These are phyloP conservation scores for Naganishia kalamii DNA, from an alignment of 768 basidiomycete genomes.

Conservation along the genomic window DNA sequence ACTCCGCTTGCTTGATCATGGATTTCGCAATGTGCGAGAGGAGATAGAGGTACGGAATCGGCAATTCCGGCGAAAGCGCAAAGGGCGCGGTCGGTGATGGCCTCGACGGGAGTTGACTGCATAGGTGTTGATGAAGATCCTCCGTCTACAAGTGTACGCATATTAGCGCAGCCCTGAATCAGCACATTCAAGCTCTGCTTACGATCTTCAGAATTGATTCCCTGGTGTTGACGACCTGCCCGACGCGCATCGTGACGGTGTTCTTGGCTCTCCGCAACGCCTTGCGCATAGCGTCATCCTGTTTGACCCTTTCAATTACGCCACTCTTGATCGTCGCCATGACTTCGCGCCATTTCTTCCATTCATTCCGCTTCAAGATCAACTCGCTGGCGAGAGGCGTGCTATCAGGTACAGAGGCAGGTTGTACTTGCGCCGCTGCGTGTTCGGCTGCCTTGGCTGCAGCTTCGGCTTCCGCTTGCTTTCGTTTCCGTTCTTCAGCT, in stretches of 20 bases:
- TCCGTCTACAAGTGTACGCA: slow-evolving; percentile 26
- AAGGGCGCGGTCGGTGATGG: slow-evolving; percentile 27
- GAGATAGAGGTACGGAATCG: slow-evolving; percentile 58
- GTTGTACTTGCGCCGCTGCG: slow-evolving; percentile 3
- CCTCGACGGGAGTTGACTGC: slow-evolving; percentile 22
- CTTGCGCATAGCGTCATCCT: slow-evolving; percentile 45
- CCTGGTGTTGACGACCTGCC: slow-evolving; percentile 42
- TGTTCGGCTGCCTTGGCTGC: slow-evolving; percentile 22
- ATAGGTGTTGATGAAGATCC: slow-evolving; percentile 50
- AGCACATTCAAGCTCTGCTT: slow-evolving; percentile 23
- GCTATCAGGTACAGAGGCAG: background rate
- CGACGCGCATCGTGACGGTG: slow-evolving; percentile 38
- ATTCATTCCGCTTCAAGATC: slow-evolving; percentile 29
- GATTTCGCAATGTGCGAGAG: slow-evolving; percentile 83
- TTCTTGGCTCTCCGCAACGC: slow-evolving; percentile 33
- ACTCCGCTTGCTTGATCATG: slow-evolving; percentile 85
- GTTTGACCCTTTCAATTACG: slow-evolving; percentile 57
- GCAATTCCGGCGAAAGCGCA: slow-evolving; percentile 39
- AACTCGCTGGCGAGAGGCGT: background rate
- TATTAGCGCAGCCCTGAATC: background rate
- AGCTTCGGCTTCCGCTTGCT: slow-evolving; percentile 16
- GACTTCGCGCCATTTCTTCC: slow-evolving; percentile 36
- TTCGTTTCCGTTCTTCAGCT: slow-evolving; percentile 13
- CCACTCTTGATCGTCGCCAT: slow-evolving; percentile 37
- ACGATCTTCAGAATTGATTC: slow-evolving; percentile 34